These are phyloP conservation scores for Aspergillus ochraceus DNA, from an alignment of 2,329 filamentous ascomycete species.

Conservation along the genomic window DNA sequence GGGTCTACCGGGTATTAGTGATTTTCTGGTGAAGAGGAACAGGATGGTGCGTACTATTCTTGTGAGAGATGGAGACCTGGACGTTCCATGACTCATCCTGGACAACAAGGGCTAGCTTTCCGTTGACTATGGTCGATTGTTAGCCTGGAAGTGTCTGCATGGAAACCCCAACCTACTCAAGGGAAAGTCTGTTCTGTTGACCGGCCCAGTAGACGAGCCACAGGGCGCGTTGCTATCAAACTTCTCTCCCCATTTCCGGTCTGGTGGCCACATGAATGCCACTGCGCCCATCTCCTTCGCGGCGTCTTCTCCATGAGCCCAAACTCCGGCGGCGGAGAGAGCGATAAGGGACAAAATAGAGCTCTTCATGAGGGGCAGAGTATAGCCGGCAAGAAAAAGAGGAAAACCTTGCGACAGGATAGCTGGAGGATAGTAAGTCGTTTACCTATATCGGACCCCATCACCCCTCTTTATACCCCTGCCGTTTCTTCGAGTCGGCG, in stretches of 20 bases:
- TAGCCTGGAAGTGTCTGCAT: no score
- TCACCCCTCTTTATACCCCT: neutral
- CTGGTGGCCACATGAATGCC: constrained; percentile 61
- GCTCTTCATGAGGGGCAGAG: neutral
- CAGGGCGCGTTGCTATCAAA: constrained; percentile 60
- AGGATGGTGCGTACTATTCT: constrained; percentile 42
- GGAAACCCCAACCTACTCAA: constrained; percentile 42
- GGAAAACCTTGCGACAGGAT: neutral
- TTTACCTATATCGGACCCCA: neutral
- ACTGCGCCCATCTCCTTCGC: constrained; percentile 54
- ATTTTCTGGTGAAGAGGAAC: neutral
- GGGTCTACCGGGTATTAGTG: constrained; percentile 33
- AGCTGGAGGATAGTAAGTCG: neutral
- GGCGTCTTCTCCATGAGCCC: constrained; percentile 15
- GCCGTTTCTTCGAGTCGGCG: neutral
- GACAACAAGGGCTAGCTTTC: constrained; percentile 56
- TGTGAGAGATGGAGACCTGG: constrained; percentile 56
- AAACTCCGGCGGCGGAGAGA: neutral
- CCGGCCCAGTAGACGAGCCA: constrained; percentile 50
- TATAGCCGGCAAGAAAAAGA: neutral
- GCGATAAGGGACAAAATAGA: constrained; percentile 12
- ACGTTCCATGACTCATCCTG: constrained; percentile 59
- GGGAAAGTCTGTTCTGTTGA: constrained; percentile 58
- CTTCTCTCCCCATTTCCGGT: constrained; percentile 56
- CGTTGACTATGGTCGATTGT: constrained; percentile 45